Percentiles rank a stretch among this genome's conserved stretches.
phyloP scores from a whole-genome alignment of 768 basidiomycete genomes.

The Kwoniella mangroviensis region DNA sequence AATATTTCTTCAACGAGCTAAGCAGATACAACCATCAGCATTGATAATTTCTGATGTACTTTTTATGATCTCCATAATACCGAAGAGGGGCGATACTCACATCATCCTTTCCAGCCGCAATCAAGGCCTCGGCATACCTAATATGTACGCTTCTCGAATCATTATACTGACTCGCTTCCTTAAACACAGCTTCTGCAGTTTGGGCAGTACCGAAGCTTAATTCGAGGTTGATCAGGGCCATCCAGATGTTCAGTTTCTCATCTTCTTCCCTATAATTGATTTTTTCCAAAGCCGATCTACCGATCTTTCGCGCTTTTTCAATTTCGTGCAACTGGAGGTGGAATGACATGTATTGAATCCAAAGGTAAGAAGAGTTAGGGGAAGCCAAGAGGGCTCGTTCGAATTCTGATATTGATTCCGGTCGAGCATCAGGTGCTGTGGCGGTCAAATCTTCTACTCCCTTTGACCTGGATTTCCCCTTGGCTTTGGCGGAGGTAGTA shows the following conservation, averaged over 20 bases:
- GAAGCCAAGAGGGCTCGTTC: slow-evolving; percentile 90
- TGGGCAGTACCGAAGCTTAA: slow-evolving; percentile 88
- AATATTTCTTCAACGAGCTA: slow-evolving; percentile 94
- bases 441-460: slow-evolving; percentile 65
- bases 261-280: slow-evolving; percentile 96
- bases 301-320: slow-evolving; percentile 89
- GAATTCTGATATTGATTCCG: slow-evolving; percentile 92
- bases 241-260: slow-evolving; percentile 96
- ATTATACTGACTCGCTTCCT: slow-evolving; percentile 84
- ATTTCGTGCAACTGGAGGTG: slow-evolving; percentile 94
- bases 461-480: slow-evolving; percentile 55
- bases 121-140: slow-evolving; percentile 80
- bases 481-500: slow-evolving; percentile 52
- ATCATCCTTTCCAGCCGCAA: slow-evolving; percentile 78
- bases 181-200: slow-evolving; percentile 77
- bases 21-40: no score
- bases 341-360: slow-evolving; percentile 99
- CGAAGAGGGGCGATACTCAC: slow-evolving; percentile 60
- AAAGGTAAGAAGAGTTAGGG: slow-evolving; percentile 94
- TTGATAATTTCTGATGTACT: no score
- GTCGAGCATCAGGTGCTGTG: slow-evolving; percentile 80
- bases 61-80: neutral
- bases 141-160: slow-evolving; percentile 91
- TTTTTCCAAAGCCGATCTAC: slow-evolving; percentile 76
- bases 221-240: slow-evolving; percentile 92